A percentile compares a stretch with the other conserved stretches of the same genome.
Conservation (phyloP, 441 rosid genomes). For the Euphorbia schlechtendalii region DNA sequence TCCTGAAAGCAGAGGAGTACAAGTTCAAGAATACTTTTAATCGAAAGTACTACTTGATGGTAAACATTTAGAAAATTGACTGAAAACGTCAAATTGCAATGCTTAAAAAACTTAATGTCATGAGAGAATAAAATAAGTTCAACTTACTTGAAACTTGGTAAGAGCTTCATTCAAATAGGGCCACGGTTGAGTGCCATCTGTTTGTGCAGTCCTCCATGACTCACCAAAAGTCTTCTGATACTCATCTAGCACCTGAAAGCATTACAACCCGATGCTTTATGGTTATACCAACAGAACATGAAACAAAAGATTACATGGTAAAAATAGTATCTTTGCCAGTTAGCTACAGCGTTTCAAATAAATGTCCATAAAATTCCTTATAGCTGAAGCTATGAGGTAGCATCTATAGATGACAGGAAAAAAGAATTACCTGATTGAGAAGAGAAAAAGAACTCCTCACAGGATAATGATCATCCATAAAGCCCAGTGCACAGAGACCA, state of each 20-base stretch:
- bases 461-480: constrained; percentile 93
- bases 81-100: background rate
- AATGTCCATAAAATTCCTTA: background rate
- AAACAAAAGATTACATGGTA: background rate
- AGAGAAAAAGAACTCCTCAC: constrained; percentile 90
- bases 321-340: background rate
- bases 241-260: constrained; percentile 80
- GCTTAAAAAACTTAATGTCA: background rate
- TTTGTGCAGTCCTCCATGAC: constrained; percentile 59
- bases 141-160: constrained; percentile 64
- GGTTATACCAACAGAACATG: background rate
- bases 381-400: background rate
- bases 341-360: background rate
- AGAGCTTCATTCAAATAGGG: constrained; percentile 76
- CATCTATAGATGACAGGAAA: background rate
- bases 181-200: constrained; percentile 68
- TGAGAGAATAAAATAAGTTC: background rate
- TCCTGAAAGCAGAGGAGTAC: constrained; percentile 47
- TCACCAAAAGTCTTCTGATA: constrained; percentile 90
- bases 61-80: background rate
- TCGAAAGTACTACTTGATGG: background rate
- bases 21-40: background rate
- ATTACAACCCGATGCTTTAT: too few relatives aligned
- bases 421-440: constrained; percentile 64
- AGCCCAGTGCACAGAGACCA: constrained; percentile 79